phyloP scores from a whole-genome alignment of 306 rosid genomes.

The Pyrus pyrifolia region DNA sequence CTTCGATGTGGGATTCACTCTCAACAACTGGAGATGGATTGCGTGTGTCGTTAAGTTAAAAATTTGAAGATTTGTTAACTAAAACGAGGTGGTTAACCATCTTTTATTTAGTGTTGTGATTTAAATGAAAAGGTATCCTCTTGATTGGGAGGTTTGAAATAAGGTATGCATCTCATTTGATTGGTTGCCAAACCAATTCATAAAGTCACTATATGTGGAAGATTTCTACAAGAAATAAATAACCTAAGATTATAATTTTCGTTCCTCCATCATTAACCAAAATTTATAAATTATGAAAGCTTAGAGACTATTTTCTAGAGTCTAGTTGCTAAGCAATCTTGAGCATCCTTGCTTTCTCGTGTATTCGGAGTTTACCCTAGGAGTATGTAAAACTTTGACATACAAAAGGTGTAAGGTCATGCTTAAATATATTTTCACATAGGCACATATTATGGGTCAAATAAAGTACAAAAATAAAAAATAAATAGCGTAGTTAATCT shows the following conservation, averaged over 20 bases:
- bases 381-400: no score
- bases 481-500: no score
- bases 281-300: no score
- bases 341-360: neutral
- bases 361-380: no score
- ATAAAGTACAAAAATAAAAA: no score
- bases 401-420: neutral
- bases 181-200: neutral
- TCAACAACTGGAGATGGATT: no score
- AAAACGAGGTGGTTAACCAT: no score
- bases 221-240: neutral
- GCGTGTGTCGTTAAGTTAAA: neutral
- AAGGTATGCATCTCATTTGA: neutral
- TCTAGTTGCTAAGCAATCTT: neutral
- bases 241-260: no score
- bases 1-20: no score
- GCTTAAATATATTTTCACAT: neutral
- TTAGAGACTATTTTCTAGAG: no score
- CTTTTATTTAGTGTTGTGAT: neutral
- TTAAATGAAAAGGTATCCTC: neutral
- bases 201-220: neutral
- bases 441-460: no score
- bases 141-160: neutral
- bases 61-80: no score
- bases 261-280: neutral